These are phyloP conservation scores for Pleurotus platypus DNA, from an alignment of 768 basidiomycete species.

Conservation along the genomic window DNA sequence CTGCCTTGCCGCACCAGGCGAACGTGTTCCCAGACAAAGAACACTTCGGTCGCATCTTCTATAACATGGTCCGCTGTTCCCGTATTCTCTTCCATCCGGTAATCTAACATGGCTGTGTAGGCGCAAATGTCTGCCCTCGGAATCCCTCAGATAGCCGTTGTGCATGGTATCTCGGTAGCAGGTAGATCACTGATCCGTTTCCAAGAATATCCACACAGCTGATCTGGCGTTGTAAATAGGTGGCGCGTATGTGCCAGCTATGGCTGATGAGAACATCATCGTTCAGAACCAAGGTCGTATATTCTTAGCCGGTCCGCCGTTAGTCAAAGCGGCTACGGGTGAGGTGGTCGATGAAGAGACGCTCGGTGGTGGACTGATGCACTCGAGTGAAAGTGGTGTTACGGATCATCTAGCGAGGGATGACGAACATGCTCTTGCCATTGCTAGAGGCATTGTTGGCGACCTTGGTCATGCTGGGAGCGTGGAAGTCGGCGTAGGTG, in stretches of 20 bases:
- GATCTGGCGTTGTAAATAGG: conserved; percentile 33
- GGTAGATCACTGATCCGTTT: conserved; percentile 32
- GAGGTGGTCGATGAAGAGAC: conserved; percentile 92
- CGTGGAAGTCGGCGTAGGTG: conserved; percentile 43
- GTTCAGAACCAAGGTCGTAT: conserved; percentile 90
- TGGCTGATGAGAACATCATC: conserved; percentile 94
- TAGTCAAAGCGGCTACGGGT: conserved; percentile 93
- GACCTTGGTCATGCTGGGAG: conserved; percentile 69
- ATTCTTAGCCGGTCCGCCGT: conserved; percentile 90
- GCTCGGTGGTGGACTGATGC: conserved; percentile 88
- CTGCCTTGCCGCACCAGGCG: conserved; percentile 88
- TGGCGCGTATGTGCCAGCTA: conserved; percentile 93
- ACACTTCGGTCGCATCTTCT: conserved; percentile 95
- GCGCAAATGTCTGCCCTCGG: conserved; percentile 91
- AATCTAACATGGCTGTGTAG: conserved; percentile 27
- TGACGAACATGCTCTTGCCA: conserved; percentile 81
- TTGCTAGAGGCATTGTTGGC: conserved; percentile 74
- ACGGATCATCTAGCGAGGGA: conserved; percentile 85
- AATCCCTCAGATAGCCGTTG: conserved; percentile 88
- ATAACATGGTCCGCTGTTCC: conserved; percentile 74
- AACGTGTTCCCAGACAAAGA: conserved; percentile 92
- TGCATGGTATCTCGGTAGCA: conserved; percentile 93
- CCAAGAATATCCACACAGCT: background rate
- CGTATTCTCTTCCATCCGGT: too few species aligned
- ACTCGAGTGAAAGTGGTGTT: conserved; percentile 87